Conservation (phyloP, 2,329 filamentous ascomycete species). For the Chrysoporthe cubensis region DNA sequence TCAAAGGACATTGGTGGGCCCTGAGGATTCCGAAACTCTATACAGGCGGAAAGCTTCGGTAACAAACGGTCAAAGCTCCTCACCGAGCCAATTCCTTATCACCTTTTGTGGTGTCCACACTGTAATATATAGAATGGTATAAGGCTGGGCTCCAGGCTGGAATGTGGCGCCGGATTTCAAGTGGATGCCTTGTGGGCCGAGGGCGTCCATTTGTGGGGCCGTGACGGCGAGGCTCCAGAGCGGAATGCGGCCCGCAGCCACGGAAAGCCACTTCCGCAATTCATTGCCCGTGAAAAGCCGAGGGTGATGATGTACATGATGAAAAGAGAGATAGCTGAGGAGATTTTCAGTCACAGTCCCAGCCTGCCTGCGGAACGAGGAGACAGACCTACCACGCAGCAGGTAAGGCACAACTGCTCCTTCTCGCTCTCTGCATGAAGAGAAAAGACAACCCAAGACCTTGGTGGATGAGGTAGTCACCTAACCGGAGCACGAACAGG, state of each 20-base stretch:
- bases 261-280: constrained; percentile 9
- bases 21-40: not conserved
- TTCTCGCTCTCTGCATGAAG: no score
- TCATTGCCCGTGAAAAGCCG: constrained; percentile 7
- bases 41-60: constrained; percentile 6
- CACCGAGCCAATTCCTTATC: not conserved
- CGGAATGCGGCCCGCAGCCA: constrained; percentile 1
- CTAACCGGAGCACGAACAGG: no score
- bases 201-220: not conserved
- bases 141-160: not conserved
- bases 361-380: not conserved
- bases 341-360: not conserved
- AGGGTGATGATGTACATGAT: not conserved
- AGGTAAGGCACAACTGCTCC: not conserved
- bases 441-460: no score
- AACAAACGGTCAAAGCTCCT: not conserved
- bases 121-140: not conserved
- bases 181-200: not conserved
- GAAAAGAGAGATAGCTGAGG: not conserved
- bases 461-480: no score
- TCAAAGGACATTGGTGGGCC: not conserved
- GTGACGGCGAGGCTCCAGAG: constrained; percentile 2
- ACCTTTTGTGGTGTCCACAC: not conserved
- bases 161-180: not conserved
- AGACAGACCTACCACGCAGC: not conserved